These are phyloP conservation scores for Auriscalpium orientale DNA, from an alignment of 768 basidiomycete genomes.

Conservation along the genomic window DNA sequence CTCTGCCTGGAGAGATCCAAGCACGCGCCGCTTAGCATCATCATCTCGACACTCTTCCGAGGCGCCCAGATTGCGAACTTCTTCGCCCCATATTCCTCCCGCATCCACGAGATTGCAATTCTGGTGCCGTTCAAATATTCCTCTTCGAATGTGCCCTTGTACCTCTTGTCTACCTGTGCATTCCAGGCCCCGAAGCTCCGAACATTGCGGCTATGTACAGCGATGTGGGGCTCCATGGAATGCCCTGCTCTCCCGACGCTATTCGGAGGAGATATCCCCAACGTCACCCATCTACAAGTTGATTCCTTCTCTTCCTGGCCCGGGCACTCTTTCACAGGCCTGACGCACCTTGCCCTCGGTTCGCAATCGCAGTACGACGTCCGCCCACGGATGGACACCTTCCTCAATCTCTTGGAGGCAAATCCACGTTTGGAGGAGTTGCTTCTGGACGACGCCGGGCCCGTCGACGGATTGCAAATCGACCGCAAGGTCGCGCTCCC, in stretches of 20 bases:
- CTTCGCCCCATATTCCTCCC: slow-evolving; percentile 10
- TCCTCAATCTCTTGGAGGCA: slow-evolving; percentile 14
- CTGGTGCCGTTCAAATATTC: slow-evolving; percentile 13
- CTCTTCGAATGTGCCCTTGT: slow-evolving; percentile 9
- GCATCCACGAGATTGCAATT: slow-evolving; percentile 12
- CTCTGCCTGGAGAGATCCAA: slow-evolving; percentile 15
- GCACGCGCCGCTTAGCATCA: slow-evolving; percentile 8
- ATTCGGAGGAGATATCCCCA: slow-evolving; percentile 14
- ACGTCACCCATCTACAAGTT: slow-evolving; percentile 15
- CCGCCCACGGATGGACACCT: slow-evolving; percentile 15
- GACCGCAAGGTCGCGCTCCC: slow-evolving; percentile 7
- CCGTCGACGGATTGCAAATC: slow-evolving; percentile 4
- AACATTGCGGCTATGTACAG: slow-evolving; percentile 13
- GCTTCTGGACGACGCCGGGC: slow-evolving; percentile 16
- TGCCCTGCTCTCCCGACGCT: slow-evolving; percentile 8
- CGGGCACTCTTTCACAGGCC: slow-evolving; percentile 8
- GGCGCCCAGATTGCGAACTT: slow-evolving; percentile 15
- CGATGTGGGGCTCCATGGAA: slow-evolving; percentile 14
- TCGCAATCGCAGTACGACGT: slow-evolving; percentile 14
- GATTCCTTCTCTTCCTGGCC: slow-evolving; percentile 18
- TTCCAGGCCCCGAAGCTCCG: slow-evolving; percentile 11
- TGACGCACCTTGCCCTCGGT: slow-evolving; percentile 15
- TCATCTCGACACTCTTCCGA: slow-evolving; percentile 13
- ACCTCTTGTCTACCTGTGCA: slow-evolving; percentile 11
- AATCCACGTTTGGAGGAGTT: slow-evolving; percentile 14